These are phyloP conservation scores for Cnidoscolus chayamansa DNA, from an alignment of 441 rosid species.

Conservation along the genomic window DNA sequence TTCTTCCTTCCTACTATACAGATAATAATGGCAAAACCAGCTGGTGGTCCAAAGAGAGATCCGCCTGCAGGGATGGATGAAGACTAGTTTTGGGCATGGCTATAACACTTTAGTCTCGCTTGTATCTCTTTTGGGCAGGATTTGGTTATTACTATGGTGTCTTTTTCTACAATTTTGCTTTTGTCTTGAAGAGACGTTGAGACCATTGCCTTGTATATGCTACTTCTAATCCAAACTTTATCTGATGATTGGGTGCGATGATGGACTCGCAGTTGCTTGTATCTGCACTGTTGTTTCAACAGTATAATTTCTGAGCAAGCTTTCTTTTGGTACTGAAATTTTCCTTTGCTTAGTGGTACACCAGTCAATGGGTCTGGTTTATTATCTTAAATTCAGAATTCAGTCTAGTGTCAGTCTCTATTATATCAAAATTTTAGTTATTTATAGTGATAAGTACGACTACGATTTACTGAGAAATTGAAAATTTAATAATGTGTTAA, in stretches of 20 bases:
- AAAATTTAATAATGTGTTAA: no score
- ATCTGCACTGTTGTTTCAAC: constrained; percentile 6
- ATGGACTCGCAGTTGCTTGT: constrained; percentile 14
- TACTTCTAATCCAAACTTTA: constrained; percentile 2
- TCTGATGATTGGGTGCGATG: constrained; percentile 1
- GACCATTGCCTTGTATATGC: constrained; percentile 21
- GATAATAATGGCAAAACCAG: constrained; percentile 99
- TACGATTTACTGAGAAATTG: no score
- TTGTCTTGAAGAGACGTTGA: constrained; percentile 2
- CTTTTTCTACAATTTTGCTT: constrained; percentile 24
- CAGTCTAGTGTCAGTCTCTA: no score
- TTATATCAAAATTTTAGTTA: no score
- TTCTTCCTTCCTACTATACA: constrained; percentile 32
- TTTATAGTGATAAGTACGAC: no score
- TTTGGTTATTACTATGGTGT: constrained; percentile 16
- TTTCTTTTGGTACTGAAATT: background rate
- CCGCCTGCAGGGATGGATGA: constrained; percentile 79
- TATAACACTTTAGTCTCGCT: background rate
- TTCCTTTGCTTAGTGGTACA: background rate
- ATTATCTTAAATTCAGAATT: no score
- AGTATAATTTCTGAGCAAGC: background rate
- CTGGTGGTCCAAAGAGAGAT: constrained; percentile 96
- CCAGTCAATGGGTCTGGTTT: no score
- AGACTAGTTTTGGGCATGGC: constrained; percentile 46
- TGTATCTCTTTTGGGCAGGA: constrained; percentile 9